Conservation (phyloP, 371 early-diverging fungal genomes). For the Syncephalis fuscata region DNA sequence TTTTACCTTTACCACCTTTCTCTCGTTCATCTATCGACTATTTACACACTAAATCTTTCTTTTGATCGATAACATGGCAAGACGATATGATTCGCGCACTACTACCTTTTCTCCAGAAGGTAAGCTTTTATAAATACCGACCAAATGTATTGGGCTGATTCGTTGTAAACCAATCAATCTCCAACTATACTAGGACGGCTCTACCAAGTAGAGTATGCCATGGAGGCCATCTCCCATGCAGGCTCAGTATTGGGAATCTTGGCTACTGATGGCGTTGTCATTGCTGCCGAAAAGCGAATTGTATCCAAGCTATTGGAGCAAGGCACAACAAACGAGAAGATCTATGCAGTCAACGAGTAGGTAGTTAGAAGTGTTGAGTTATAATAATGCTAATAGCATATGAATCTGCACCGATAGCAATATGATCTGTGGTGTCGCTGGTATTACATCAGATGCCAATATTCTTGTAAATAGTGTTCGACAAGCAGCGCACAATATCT, state of each 20-base stretch:
- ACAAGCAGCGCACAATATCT: constrained; percentile 75
- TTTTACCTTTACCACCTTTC: too few species aligned
- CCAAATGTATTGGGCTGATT: background rate
- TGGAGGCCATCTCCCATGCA: constrained; percentile 98
- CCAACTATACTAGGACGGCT: constrained; percentile 65
- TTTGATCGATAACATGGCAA: constrained; percentile 37
- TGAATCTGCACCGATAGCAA: constrained; percentile 25
- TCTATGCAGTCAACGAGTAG: constrained; percentile 89
- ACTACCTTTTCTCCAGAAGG: constrained; percentile 98
- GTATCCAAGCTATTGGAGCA: constrained; percentile 85
- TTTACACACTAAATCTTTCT: too few species aligned
- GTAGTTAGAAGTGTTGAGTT: constrained; percentile 3
- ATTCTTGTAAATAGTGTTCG: constrained; percentile 86
- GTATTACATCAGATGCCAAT: constrained; percentile 96
- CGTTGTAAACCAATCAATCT: background rate
- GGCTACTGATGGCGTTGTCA: constrained; percentile 86
- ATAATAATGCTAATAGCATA: background rate
- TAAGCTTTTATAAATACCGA: constrained; percentile 12
- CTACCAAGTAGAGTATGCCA: constrained; percentile 99
- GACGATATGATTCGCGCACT: constrained; percentile 94
- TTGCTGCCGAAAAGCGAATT: constrained; percentile 95
- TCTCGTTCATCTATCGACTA: too few species aligned
- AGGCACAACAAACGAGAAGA: constrained; percentile 78
- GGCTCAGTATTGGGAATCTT: constrained; percentile 93
- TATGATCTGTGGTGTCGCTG: constrained; percentile 95